Conservation (phyloP, 2,329 filamentous ascomycete genomes). For the Metarhizium humberi region DNA sequence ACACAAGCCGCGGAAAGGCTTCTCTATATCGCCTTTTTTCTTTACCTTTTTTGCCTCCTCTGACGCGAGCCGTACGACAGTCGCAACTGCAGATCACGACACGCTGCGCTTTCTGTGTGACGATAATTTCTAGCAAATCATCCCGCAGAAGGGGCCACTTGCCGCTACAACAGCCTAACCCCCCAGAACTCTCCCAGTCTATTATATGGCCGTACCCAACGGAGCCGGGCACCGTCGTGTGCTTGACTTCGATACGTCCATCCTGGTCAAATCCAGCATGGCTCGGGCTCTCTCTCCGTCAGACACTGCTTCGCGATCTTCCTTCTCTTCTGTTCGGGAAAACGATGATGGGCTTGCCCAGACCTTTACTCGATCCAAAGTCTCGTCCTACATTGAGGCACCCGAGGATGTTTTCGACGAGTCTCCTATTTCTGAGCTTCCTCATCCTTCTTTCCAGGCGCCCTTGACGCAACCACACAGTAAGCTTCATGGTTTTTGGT, state of each 20-base stretch:
- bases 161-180: neutral
- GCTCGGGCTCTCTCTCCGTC: conserved; percentile 26
- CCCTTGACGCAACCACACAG: conserved; percentile 47
- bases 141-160: neutral
- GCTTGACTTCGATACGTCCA: conserved; percentile 24
- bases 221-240: conserved; percentile 17
- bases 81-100: neutral
- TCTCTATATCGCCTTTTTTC: neutral
- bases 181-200: neutral
- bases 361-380: conserved; percentile 53
- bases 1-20: neutral
- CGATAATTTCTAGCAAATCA: neutral
- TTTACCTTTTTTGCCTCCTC: neutral
- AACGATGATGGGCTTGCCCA: conserved; percentile 50
- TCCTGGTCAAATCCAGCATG: conserved; percentile 27
- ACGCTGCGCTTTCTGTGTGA: neutral
- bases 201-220: conserved; percentile 18
- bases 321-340: conserved; percentile 54
- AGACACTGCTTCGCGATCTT: conserved; percentile 37
- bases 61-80: neutral
- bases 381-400: conserved; percentile 45
- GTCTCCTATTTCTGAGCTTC: conserved; percentile 32
- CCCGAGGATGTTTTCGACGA: conserved; percentile 44
- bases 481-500: conserved; percentile 48
- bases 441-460: conserved; percentile 37